Conservation (phyloP, 495 filamentous ascomycete genomes). For the Hyaloscypha variabilis region DNA sequence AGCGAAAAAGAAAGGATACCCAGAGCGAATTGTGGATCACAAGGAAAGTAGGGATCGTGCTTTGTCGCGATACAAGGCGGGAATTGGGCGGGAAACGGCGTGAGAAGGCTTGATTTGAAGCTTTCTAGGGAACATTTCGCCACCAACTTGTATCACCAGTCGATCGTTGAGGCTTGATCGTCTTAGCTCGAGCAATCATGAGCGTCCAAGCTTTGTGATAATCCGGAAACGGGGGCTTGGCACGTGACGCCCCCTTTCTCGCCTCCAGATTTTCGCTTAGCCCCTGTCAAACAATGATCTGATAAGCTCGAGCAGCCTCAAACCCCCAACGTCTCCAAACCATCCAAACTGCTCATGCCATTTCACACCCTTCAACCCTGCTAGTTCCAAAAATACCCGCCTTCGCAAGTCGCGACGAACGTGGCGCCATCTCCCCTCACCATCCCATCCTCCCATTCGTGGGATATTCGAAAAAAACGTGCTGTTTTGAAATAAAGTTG, state of each 20-base stretch:
- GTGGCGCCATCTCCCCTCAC: background rate
- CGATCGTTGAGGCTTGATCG: background rate
- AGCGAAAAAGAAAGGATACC: conserved; percentile 72
- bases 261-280: conserved; percentile 12
- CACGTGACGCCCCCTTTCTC: conserved; percentile 1
- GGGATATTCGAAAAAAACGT: background rate
- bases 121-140: background rate
- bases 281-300: conserved; percentile 10
- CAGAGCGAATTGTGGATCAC: conserved; percentile 74
- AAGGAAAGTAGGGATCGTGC: conserved; percentile 65
- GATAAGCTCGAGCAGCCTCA: conserved; percentile 1
- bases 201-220: background rate
- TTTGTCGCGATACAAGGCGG: conserved; percentile 73
- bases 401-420: background rate
- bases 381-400: background rate
- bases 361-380: background rate
- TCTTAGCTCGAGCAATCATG: background rate
- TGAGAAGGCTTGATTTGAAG: conserved; percentile 23
- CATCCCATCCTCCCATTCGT: conserved; percentile 1
- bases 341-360: conserved; percentile 13
- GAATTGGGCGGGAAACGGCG: conserved; percentile 53
- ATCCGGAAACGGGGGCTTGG: background rate
- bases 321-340: conserved; percentile 4
- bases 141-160: background rate
- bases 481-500: background rate